These are phyloP conservation scores for Zygnema circumcarinatum DNA, from an alignment of 139 green algal species.

Conservation along the genomic window DNA sequence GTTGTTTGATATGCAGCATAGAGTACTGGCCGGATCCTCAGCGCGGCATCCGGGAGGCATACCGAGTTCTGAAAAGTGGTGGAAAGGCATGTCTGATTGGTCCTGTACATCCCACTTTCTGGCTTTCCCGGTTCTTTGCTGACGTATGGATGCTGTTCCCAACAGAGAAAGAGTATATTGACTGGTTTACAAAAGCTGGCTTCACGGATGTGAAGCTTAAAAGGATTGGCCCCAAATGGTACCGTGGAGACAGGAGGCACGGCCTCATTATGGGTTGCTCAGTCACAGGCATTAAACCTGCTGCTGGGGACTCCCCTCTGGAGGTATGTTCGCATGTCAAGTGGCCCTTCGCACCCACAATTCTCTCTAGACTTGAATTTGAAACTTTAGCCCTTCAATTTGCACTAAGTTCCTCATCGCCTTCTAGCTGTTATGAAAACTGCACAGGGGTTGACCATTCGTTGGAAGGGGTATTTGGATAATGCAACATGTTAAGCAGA, in stretches of 20 bases:
- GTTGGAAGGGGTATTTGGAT: too few relatives aligned
- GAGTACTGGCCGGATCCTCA: slow-evolving; percentile 96
- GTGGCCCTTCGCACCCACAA: too few relatives aligned
- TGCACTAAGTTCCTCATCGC: background rate
- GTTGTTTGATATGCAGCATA: too few relatives aligned
- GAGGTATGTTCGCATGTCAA: slow-evolving; percentile 47
- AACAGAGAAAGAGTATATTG: slow-evolving; percentile 92
- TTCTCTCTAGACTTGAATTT: too few relatives aligned
- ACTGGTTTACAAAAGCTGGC: slow-evolving; percentile 92
- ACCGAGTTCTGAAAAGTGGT: slow-evolving; percentile 90
- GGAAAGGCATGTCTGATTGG: slow-evolving; percentile 92
- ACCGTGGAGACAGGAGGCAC: slow-evolving; percentile 89
- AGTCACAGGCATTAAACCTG: slow-evolving; percentile 86
- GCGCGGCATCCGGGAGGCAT: slow-evolving; percentile 82
- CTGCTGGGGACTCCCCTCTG: slow-evolving; percentile 62
- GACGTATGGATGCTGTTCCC: slow-evolving; percentile 97
- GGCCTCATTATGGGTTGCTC: slow-evolving; percentile 97
- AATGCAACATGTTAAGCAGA: too few relatives aligned
- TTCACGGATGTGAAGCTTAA: slow-evolving; percentile 91
- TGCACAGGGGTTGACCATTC: too few relatives aligned
- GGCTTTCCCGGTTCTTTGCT: slow-evolving; percentile 82
- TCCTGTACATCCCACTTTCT: slow-evolving; percentile 89
- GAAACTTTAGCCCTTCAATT: background rate
- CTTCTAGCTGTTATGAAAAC: too few relatives aligned
- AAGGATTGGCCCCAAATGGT: slow-evolving; percentile 93